These are phyloP conservation scores for Plantago coronopus DNA, from an alignment of 305 asterid species.

Conservation along the genomic window DNA sequence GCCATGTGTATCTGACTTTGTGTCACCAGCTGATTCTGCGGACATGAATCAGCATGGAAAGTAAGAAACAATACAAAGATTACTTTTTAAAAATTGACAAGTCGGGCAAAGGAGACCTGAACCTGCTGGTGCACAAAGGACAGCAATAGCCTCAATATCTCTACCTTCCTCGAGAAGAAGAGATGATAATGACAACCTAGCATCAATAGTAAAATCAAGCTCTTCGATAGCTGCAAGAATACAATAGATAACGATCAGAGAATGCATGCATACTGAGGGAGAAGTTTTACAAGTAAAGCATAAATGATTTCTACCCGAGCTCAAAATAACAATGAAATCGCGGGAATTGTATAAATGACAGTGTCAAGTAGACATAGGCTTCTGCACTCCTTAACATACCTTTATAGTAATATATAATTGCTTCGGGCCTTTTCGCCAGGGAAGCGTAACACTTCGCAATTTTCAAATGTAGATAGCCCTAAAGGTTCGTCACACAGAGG, in stretches of 20 bases:
- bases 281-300: slow-evolving; percentile 11
- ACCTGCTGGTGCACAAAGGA: slow-evolving; percentile 66
- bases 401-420: slow-evolving; percentile 51
- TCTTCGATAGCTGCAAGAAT: slow-evolving; percentile 43
- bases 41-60: slow-evolving; percentile 17
- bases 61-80: slow-evolving; percentile 18
- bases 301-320: background rate
- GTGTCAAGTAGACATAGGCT: background rate
- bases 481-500: background rate
- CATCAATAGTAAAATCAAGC: slow-evolving; percentile 49
- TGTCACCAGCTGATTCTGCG: slow-evolving; percentile 29
- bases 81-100: slow-evolving; percentile 3
- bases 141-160: slow-evolving; percentile 70
- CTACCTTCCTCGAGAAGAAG: slow-evolving; percentile 70
- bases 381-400: slow-evolving; percentile 26
- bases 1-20: slow-evolving; percentile 17
- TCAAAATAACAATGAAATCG: slow-evolving; percentile 5
- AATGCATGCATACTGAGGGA: background rate
- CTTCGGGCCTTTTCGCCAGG: slow-evolving; percentile 37
- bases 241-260: slow-evolving; percentile 21
- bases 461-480: slow-evolving; percentile 60
- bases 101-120: slow-evolving; percentile 31
- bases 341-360: slow-evolving; percentile 5
- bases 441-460: slow-evolving; percentile 53
- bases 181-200: slow-evolving; percentile 54